These are phyloP conservation scores for Fusarium goolgardi DNA, from an alignment of 2,329 filamentous ascomycete genomes.

Conservation along the genomic window DNA sequence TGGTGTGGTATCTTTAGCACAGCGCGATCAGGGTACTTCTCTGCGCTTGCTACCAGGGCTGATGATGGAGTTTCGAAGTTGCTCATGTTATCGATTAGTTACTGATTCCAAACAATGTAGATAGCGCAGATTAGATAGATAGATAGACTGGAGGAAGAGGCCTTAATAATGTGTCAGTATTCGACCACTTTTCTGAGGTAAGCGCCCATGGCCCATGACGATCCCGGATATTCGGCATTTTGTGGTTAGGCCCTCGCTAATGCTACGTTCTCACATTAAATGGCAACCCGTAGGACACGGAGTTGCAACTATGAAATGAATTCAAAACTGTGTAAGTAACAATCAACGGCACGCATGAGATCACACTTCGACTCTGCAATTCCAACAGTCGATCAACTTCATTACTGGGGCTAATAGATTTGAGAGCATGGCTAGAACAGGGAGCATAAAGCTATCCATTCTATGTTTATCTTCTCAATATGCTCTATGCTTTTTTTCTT, in stretches of 20 bases:
- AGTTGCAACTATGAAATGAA: not conserved
- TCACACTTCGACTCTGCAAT: not conserved
- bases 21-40: constrained; percentile 9
- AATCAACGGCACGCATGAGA: not conserved
- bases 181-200: no score
- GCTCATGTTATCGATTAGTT: not conserved
- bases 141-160: not conserved
- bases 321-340: not conserved
- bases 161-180: not conserved
- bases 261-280: no score
- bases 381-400: not conserved
- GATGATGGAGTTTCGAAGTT: constrained; percentile 11
- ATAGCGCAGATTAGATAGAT: not conserved
- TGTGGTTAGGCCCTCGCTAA: not conserved
- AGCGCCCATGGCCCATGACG: not conserved
- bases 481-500: not conserved
- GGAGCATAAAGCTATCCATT: no score
- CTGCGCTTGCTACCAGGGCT: not conserved
- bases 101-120: not conserved
- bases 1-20: constrained; percentile 26
- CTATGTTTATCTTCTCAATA: not conserved
- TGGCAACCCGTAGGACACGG: not conserved
- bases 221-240: not conserved
- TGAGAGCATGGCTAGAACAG: not conserved
- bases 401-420: not conserved